Percentiles rank a stretch among this genome's conserved stretches.
These are phyloP conservation scores for Meyerozyma athensensis DNA, from an alignment of 1,139 yeast genomes.

Conservation along the genomic window DNA sequence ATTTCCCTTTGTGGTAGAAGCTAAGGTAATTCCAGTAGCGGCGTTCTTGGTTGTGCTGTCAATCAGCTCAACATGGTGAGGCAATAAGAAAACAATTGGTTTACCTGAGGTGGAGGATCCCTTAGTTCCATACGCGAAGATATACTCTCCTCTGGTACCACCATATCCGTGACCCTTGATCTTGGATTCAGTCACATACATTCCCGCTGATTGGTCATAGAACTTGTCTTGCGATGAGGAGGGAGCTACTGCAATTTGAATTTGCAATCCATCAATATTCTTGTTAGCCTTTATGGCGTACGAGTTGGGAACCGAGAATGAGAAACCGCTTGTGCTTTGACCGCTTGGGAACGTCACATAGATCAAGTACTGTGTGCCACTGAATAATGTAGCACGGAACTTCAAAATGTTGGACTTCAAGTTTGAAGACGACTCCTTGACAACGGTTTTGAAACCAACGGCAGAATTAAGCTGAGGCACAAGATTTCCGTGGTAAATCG, in stretches of 20 bases:
- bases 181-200: constrained; percentile 31
- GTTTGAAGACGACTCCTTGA: constrained; percentile 37
- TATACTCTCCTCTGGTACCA: constrained; percentile 44
- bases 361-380: constrained; percentile 52
- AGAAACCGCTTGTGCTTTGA: constrained; percentile 25
- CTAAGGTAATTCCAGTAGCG: constrained; percentile 46
- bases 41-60: constrained; percentile 27
- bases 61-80: constrained; percentile 63
- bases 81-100: constrained; percentile 61
- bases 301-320: constrained; percentile 31
- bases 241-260: constrained; percentile 62
- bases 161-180: constrained; percentile 25
- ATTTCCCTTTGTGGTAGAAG: constrained; percentile 62
- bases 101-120: constrained; percentile 52
- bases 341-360: constrained; percentile 50
- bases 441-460: constrained; percentile 46
- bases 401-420: constrained; percentile 42
- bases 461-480: constrained; percentile 51
- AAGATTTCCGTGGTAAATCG: constrained; percentile 54
- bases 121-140: constrained; percentile 45
- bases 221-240: constrained; percentile 20
- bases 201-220: constrained; percentile 35
- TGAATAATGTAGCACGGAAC: constrained; percentile 50
- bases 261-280: constrained; percentile 48
- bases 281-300: constrained; percentile 39